Conservation (phyloP, 169 alveolate genomes). For the Plasmodium falciparum region DNA sequence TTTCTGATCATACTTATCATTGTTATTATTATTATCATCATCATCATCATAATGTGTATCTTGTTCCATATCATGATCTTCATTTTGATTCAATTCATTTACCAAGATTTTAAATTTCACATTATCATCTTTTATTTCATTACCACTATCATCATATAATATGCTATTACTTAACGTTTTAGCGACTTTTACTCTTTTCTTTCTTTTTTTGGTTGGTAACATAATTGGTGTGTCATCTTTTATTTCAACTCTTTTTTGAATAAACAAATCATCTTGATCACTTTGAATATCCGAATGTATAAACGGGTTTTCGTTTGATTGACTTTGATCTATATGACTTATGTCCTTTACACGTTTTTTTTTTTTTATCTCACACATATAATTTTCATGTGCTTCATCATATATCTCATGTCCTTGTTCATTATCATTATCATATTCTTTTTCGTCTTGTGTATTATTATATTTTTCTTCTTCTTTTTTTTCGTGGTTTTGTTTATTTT, state of each 20-base stretch:
- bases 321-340: not conserved
- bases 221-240: slow-evolving; percentile 31
- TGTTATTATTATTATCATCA: slow-evolving; percentile 1
- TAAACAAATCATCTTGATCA: slow-evolving; percentile 36
- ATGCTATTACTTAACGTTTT: slow-evolving; percentile 55
- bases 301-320: not conserved
- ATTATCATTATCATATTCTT: slow-evolving; percentile 3
- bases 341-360: not conserved
- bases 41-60: slow-evolving; percentile 5
- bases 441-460: not conserved
- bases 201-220: slow-evolving; percentile 58
- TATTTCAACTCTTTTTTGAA: slow-evolving; percentile 26
- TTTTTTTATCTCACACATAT: not conserved
- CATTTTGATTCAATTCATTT: slow-evolving; percentile 45
- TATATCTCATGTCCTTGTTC: not conserved
- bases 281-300: no score
- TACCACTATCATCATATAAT: slow-evolving; percentile 61
- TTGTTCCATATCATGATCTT: slow-evolving; percentile 1
- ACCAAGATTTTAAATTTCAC: slow-evolving; percentile 51
- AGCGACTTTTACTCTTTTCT: slow-evolving; percentile 48
- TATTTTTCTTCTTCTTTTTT: not conserved
- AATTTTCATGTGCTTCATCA: not conserved
- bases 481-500: slow-evolving; percentile 1
- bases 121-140: slow-evolving; percentile 66
- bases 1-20: slow-evolving; percentile 4